Evolutionary conservation across 148 eudicot genomes (phyloP).

Genomic region (Persicaria maculosa): DNA sequence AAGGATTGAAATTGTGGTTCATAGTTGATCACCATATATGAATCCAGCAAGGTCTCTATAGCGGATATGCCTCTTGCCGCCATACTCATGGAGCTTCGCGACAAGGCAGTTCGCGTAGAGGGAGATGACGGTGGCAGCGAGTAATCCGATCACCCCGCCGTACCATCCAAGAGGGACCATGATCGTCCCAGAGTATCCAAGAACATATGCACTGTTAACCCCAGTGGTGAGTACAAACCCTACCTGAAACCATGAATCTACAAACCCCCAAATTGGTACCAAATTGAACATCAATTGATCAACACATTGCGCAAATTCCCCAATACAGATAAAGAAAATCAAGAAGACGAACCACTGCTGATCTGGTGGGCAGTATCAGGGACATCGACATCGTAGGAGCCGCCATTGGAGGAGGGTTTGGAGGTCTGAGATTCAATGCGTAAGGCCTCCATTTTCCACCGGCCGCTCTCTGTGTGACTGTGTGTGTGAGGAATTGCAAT

Average conservation of each 20-base stretch:
- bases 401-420: slow-evolving; percentile 9
- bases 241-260: slow-evolving; percentile 93
- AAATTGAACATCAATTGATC: background rate
- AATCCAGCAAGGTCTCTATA: slow-evolving; percentile 87
- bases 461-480: background rate
- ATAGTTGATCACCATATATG: slow-evolving; percentile 48
- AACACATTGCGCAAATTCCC: background rate
- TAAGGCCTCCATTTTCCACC: background rate
- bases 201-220: slow-evolving; percentile 82
- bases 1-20: background rate
- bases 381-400: slow-evolving; percentile 17
- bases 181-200: slow-evolving; percentile 82
- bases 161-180: slow-evolving; percentile 94
- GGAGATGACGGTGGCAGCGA: slow-evolving; percentile 57
- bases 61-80: slow-evolving; percentile 84
- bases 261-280: slow-evolving; percentile 7
- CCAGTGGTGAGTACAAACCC: slow-evolving; percentile 92
- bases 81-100: slow-evolving; percentile 83
- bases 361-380: slow-evolving; percentile 84
- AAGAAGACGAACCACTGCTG: slow-evolving; percentile 41
- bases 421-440: background rate
- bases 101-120: slow-evolving; percentile 74
- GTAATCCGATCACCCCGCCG: slow-evolving; percentile 63
- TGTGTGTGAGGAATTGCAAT: background rate
- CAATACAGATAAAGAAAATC: background rate